Base-by-base conservation (phyloP, 2,329 filamentous ascomycete species). In the Trichoderma sp. region DNA sequence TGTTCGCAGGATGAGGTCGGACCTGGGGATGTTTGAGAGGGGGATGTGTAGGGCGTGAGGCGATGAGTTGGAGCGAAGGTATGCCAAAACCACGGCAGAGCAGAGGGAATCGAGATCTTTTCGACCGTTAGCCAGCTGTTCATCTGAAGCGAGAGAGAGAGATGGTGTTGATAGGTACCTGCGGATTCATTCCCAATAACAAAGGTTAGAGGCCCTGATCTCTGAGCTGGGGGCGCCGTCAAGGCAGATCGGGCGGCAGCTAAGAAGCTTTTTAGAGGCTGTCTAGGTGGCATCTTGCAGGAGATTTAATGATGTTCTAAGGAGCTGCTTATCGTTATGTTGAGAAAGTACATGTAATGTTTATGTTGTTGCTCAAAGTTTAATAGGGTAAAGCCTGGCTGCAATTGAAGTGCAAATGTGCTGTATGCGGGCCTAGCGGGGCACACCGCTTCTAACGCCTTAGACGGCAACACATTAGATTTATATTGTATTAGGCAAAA, bases 81-180 rank as follows among this genome's bases (percentile, higher is more conserved):
- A 96, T 68, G 92, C 91, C 70, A 91, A 88, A 30, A 94, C 79
- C 21, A 96, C 80, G 30, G 92, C 87, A 32, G 88, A 90, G 78
- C 90, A 92, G 73, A 96, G 86, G 1, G 92, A 94, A 80, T 96
- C 92, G 66, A 96, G 89, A 73, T 96, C 92, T 91, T 52, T 7
- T 14, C 2, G n/a, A 3, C 2, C 10, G 14, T 65, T 39, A 59
- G 58, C n/a, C 1, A 32, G 18, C 32, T 0, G 11, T 2, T 51
- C 18, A 34, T 5, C 5, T 37, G 28, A 10, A 34, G 2, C n/a
- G 10, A n/a, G 34, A n/a, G 0, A 54, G n/a, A n/a, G 39, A 39
- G 67, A 14, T 34, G n/a, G 10, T 51, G 52, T 46, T 75, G 7
- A 18, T 43, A 87, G 13, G 34, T 39, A 87, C 89, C 89, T 68